Conservation (phyloP, 2,329 filamentous ascomycete genomes). For the Monosporascus ibericus region DNA sequence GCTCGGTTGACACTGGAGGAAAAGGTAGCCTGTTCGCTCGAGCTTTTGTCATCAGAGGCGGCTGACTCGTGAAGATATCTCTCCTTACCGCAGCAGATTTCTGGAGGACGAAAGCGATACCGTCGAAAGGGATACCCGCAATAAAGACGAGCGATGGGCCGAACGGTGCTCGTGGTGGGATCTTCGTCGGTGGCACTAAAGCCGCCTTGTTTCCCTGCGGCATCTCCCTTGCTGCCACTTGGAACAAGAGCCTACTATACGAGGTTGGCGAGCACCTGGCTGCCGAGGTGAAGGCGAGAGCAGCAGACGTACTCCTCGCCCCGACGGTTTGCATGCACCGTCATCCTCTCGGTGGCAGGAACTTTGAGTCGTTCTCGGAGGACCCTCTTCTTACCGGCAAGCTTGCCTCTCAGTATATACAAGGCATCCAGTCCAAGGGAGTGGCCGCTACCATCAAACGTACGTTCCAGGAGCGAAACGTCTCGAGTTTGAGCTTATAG, state of each 20-base stretch:
- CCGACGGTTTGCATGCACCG: slow-evolving; percentile 79
- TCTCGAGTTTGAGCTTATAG: slow-evolving; percentile 3
- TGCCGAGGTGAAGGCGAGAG: slow-evolving; percentile 65
- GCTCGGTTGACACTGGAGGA: slow-evolving; percentile 48
- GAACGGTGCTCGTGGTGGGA: slow-evolving; percentile 62
- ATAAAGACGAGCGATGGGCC: slow-evolving; percentile 65
- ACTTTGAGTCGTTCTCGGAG: slow-evolving; percentile 83
- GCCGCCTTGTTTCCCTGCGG: slow-evolving; percentile 76
- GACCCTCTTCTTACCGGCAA: slow-evolving; percentile 73
- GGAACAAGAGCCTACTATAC: slow-evolving; percentile 65
- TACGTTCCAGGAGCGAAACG: slow-evolving; percentile 22
- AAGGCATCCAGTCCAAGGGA: slow-evolving; percentile 65
- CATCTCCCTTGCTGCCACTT: slow-evolving; percentile 72
- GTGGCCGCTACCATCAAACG: slow-evolving; percentile 77
- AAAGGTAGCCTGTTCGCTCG: slow-evolving; percentile 36
- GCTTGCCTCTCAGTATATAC: slow-evolving; percentile 65
- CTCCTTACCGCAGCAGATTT: slow-evolving; percentile 59
- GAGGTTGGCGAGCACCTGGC: slow-evolving; percentile 66
- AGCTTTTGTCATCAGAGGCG: slow-evolving; percentile 3
- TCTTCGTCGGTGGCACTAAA: slow-evolving; percentile 63
- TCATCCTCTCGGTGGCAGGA: slow-evolving; percentile 75
- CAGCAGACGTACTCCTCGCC: slow-evolving; percentile 66
- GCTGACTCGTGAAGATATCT: slow-evolving; percentile 39
- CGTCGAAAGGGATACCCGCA: slow-evolving; percentile 56
- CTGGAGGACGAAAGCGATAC: slow-evolving; percentile 62